Conservation (phyloP, 1,284 basidiomycete genomes). For the Ganoderma boninense region DNA sequence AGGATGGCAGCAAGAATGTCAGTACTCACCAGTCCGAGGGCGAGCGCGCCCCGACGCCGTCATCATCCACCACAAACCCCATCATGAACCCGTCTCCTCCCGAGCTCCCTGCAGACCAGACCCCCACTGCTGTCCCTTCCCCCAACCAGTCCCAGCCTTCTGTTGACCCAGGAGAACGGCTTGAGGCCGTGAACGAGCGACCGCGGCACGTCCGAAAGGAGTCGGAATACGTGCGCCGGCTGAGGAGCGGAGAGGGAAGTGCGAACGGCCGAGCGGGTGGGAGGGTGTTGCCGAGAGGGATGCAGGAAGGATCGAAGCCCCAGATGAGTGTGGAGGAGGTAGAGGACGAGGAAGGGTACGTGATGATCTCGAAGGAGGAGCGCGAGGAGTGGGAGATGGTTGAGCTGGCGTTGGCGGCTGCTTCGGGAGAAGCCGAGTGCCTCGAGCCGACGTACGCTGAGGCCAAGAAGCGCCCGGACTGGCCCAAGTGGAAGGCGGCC, state of each 20-base stretch:
- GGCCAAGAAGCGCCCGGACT: conserved; percentile 35
- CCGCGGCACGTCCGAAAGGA: neutral
- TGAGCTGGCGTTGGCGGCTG: conserved; percentile 21
- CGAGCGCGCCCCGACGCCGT: no score
- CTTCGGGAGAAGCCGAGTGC: conserved; percentile 24
- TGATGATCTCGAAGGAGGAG: conserved; percentile 8
- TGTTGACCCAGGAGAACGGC: neutral
- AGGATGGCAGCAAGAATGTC: no score
- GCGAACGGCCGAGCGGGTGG: neutral
- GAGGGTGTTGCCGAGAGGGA: conserved; percentile 2
- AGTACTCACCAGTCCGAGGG: no score
- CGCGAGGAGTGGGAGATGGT: conserved; percentile 17
- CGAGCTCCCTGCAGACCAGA: no score
- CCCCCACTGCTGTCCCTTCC: neutral
- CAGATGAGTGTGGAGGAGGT: conserved; percentile 10
- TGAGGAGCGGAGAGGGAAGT: conserved; percentile 11
- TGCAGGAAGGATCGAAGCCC: neutral
- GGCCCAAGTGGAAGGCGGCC: conserved; percentile 27
- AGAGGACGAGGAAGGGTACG: conserved; percentile 9
- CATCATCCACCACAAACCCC: no score
- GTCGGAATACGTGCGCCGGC: neutral
- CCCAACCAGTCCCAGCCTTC: neutral
- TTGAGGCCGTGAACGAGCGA: neutral
- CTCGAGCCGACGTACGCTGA: conserved; percentile 28
- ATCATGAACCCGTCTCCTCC: neutral